Conservation (phyloP, 2,329 filamentous ascomycete species). For the Cercospora sp. region DNA sequence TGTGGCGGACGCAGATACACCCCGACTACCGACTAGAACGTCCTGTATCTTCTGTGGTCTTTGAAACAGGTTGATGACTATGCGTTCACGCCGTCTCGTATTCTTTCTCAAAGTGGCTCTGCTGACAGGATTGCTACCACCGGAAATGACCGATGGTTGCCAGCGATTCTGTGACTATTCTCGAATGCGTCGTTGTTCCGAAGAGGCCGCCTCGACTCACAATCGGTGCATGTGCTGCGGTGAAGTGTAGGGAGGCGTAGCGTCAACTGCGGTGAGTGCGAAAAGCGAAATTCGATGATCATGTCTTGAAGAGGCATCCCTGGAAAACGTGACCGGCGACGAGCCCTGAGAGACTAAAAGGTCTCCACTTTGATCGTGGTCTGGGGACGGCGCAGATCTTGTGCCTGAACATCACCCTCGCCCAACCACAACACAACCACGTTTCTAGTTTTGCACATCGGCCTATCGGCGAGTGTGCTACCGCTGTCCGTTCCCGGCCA, state of each 20-base stretch:
- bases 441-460: not conserved
- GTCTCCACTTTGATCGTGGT: not conserved
- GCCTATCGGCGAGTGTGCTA: not conserved
- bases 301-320: conserved; percentile 4
- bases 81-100: not conserved
- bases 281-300: not conserved
- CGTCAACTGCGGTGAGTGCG: not conserved
- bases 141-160: not conserved
- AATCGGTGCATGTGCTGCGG: not conserved
- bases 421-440: conserved; percentile 1
- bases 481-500: not conserved
- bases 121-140: conserved; percentile 1
- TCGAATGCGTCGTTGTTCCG: not conserved
- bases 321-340: not conserved
- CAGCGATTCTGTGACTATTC: not conserved
- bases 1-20: not conserved
- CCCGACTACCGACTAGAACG: not conserved
- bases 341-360: conserved; percentile 1
- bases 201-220: not conserved
- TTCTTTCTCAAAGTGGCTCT: not conserved
- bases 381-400: not conserved
- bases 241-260: not conserved
- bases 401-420: conserved; percentile 3
- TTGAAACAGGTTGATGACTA: not conserved
- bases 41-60: not conserved